Percentiles rank a stretch among this genome's conserved stretches.
These are phyloP conservation scores for Oryza officinalis DNA, from an alignment of 176 grass and related monocot genomes.

Conservation along the genomic window DNA sequence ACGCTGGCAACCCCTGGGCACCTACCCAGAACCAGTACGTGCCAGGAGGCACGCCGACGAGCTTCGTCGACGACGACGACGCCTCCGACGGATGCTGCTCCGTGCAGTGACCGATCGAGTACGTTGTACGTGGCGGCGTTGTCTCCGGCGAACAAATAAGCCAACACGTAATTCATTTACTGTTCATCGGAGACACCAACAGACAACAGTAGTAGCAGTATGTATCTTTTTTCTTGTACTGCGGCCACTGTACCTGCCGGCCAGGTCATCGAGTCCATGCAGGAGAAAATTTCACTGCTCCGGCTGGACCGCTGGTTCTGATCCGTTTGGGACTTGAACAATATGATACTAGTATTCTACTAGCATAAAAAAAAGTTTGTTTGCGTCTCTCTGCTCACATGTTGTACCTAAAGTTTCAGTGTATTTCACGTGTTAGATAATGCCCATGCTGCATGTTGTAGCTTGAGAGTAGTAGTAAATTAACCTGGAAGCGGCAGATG, in stretches of 20 bases:
- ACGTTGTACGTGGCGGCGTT: neutral
- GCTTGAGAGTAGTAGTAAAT: neutral
- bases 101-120: conserved; percentile 26
- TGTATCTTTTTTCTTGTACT: neutral
- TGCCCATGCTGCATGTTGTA: neutral
- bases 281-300: neutral
- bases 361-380: no score
- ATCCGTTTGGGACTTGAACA: neutral
- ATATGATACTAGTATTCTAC: neutral
- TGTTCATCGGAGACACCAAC: neutral
- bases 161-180: no score
- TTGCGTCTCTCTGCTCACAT: no score
- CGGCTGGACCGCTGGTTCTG: neutral
- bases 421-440: no score
- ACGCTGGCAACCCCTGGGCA: neutral
- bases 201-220: neutral
- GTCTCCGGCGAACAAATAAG: neutral
- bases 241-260: no score
- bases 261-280: neutral
- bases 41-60: neutral
- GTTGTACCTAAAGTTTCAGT: neutral
- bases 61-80: neutral
- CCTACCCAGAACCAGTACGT: neutral
- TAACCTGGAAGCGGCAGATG: conserved; percentile 71
- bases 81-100: conserved; percentile 15